A percentile compares a stretch with the other conserved stretches of the same genome.
These are phyloP conservation scores for Quercus lobata DNA, from an alignment of 331 rosid genomes.

Conservation along the genomic window DNA sequence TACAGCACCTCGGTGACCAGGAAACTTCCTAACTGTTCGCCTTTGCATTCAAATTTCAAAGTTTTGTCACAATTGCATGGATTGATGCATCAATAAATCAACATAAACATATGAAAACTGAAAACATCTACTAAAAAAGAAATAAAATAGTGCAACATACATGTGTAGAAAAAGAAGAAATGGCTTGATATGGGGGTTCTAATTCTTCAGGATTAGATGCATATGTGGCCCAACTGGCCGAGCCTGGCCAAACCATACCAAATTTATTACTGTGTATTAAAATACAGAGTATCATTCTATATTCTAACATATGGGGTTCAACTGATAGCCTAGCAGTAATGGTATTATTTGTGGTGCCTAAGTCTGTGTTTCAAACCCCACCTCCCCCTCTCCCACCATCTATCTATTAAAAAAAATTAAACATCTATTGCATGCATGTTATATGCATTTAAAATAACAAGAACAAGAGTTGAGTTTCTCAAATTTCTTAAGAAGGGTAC, in stretches of 20 bases:
- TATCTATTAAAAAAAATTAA: too few relatives aligned
- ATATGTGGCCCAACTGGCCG: background rate
- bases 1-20: slow-evolving; percentile 95
- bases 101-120: background rate
- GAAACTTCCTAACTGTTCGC: slow-evolving; percentile 69
- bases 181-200: background rate
- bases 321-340: too few relatives aligned
- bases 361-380: too few relatives aligned
- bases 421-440: background rate
- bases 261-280: background rate
- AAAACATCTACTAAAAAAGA: background rate
- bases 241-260: background rate
- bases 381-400: too few relatives aligned
- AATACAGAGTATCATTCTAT: background rate
- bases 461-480: background rate
- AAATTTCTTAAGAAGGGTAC: background rate
- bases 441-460: background rate
- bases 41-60: slow-evolving; percentile 24
- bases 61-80: background rate
- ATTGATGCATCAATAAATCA: background rate
- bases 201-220: background rate
- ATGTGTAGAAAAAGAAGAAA: background rate
- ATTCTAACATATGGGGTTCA: too few relatives aligned
- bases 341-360: too few relatives aligned
- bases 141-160: background rate